Conservation (phyloP, 225 moss, liverwort and hornwort genomes). For the Ulota crispa region DNA sequence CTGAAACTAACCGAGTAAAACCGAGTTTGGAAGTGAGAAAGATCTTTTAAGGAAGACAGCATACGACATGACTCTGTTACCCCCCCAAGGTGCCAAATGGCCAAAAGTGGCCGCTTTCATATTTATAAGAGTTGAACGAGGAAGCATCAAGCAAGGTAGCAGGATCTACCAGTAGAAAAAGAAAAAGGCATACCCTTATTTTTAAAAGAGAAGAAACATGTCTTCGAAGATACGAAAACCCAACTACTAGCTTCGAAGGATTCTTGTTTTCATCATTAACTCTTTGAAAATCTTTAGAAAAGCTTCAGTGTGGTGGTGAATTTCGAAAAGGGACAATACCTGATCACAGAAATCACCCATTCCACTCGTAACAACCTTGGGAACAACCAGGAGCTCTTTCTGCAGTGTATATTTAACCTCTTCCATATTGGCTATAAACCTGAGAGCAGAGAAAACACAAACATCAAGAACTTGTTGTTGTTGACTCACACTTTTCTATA, state of each 20-base stretch:
- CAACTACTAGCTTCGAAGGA: not conserved
- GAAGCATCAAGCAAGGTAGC: not conserved
- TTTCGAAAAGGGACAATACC: constrained; percentile 33
- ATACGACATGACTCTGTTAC: not conserved
- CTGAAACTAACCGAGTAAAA: no score
- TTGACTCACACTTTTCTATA: not conserved
- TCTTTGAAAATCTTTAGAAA: no score
- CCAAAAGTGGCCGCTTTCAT: not conserved
- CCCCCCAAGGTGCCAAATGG: not conserved
- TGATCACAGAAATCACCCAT: constrained; percentile 87
- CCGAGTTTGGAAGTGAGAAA: not conserved
- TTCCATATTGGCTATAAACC: constrained; percentile 69
- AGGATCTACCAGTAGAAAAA: not conserved
- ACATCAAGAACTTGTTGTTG: not conserved
- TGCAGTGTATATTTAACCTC: constrained; percentile 61
- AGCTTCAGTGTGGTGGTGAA: not conserved
- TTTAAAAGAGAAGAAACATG: not conserved
- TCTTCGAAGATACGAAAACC: not conserved
- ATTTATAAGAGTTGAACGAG: not conserved
- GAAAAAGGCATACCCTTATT: not conserved
- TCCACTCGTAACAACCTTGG: constrained; percentile 72
- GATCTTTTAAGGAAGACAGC: not conserved
- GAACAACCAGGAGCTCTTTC: constrained; percentile 71
- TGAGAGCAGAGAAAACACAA: constrained; percentile 22
- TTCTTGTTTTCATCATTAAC: no score